Evolutionary conservation across 495 filamentous ascomycete species (phyloP), one percentile per base, ranked within the genome.

Genomic region (Neurospora tetrasperma): DNA sequence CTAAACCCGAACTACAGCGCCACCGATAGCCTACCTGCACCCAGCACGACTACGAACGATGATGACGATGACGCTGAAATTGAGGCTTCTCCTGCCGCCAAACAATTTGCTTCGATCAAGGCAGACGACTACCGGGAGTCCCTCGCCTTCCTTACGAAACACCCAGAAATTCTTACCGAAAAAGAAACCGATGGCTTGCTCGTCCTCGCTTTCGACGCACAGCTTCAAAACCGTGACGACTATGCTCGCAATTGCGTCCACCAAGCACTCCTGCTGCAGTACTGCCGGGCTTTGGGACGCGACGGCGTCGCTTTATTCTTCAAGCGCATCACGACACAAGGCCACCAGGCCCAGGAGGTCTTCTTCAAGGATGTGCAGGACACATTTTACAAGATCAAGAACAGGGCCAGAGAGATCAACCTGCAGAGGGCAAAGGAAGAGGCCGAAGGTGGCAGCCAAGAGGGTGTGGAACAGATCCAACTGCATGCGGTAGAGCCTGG

Each of bases 261-360:
- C 82, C 94, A 98, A 80, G 95, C 90, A 12, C 85, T 99, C 11
- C 85, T 99, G 27, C 82, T 98, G 38, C 96, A 98, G 82, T 99
- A 98, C 84, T 99, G 96, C 83, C 88, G 94, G 27, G 90, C 92
- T 16, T 85, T 99, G 7, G 94, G 95, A 70, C 88, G 87, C 46
- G 94, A 98, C 78, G 96, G 96, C 5, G 93, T 98, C 8, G 87
- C 89, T 35, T 82, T 99, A 11, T 99, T 99, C 88, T 98, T 99
- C 86, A 96, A 94, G 83, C 93, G 94, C 71, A 94, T 99, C 78
- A 93, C 92, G n/a, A 98, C 93, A 14, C 88, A 88, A 71, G 92
- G 90, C 41, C 96, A 99, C 83, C 92, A 97, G 82, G 96, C 96
- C n/a, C 89, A 91, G 74, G 92, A 91, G 43, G 85, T 98, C 41